Base-by-base conservation (phyloP, 345 rosid genomes). In the Salix suchowensis region DNA sequence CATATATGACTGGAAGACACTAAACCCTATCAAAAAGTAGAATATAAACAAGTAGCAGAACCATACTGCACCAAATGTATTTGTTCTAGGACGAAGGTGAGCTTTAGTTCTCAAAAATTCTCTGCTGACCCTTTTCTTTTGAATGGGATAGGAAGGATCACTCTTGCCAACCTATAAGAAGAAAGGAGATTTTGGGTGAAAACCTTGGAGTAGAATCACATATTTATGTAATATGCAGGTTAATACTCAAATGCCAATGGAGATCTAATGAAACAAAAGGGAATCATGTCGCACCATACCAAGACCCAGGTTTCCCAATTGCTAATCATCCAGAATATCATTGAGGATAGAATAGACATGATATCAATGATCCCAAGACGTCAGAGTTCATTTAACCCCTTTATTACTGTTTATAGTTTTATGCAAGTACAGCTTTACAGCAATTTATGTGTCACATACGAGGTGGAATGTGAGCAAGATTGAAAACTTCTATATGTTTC, bases 31-130 rank as follows among this genome's bases (percentile, higher is more conserved):
- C 50, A 28, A 78, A 67, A 58, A 44, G 0, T 18, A 10, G 34
- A 50, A 1, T 14, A 34, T 48, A 42, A 68, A 71, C 39, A 52
- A 65, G 61, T 79, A 61, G 74, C 61, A 70, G 67, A 77, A 80
- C 28, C 92, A 26, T 88, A 93, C 99, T 19, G 98, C 98, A 67
- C 98, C 89, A 86, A 93, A 96, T 18, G 99, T 93, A 81, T 96
- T 93, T 70, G 97, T 91, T 86, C 98, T 90, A 24, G 99, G 96
- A 77, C 98, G 98, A 73, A 96, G 90, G 90, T 93, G 98, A 85
- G 99, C 98, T 86, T 92, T 92, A 76, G 94, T 91, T 84, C 98
- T 91, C 88, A 96, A 86, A 83, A 92, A 92, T 77, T 96, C 99
- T 76, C 93, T 86, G 87, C 97, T 89, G 46, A 89, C 95, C 75